Evolutionary conservation across 2,329 filamentous ascomycete genomes (phyloP), one percentile per base, ranked within the genome.

Genomic region (Paraphaeosphaeria sporulosa): DNA sequence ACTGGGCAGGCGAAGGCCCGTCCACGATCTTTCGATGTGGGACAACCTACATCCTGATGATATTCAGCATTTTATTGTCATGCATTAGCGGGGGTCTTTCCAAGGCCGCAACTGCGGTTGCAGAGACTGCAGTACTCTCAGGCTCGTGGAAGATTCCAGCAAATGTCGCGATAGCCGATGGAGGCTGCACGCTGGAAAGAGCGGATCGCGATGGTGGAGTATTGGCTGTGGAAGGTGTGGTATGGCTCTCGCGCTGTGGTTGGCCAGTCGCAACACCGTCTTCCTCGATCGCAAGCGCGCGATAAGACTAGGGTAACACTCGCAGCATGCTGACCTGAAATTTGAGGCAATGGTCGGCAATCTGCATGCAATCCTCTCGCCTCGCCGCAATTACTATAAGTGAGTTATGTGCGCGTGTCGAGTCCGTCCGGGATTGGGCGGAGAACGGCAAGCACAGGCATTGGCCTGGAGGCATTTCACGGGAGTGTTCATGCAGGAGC

Each of bases 141-240:
- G 10, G 4, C 25, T 48, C 25, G 7, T 30, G 40, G 19, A 44
- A 44, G 12, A 44, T 21, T 12, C 19, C 42, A 23, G 19, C 44
- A 47, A 17, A 23, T 8, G 17, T 30, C 30, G 49, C 30, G 30
- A 51, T 36, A 38, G 21, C 32, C n/a, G 36, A 36, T n/a, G 9
- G 19, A 25, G 19, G 6, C 48, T 27, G 19, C 30, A 15, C 13
- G 49, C 49, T 23, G 30, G 38, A 30, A 21, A 34, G 36, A n/a
- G n/a, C 21, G 27, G 42, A 44, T 13, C 4, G 21, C 42, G 46
- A 48, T 15, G 25, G 8, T 38, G 42, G 43, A 38, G 42, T 36
- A 55, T 47, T 17, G 52, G 27, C 19, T 27, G 6, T 34, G 34
- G 6, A 25, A 47, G 32, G 51, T 56, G 58, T 60, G 10, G 58